Evolutionary conservation across 225 moss, liverwort and hornwort genomes (phyloP).

Genomic region (Takakia lepidozioides): DNA sequence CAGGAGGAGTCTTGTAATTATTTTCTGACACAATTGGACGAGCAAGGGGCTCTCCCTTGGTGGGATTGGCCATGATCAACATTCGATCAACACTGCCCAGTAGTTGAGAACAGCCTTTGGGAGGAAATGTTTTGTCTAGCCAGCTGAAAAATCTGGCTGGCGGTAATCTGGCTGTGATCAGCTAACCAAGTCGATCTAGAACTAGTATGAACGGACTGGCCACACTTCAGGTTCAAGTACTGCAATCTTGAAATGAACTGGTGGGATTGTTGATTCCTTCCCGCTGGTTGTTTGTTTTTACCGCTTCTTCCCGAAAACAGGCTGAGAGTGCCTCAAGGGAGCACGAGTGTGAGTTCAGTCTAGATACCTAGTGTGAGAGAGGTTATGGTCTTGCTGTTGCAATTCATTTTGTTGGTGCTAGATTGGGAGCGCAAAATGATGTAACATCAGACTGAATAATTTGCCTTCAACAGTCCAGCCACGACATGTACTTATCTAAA

Average conservation of each 20-base stretch:
- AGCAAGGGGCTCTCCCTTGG: constrained; percentile 28
- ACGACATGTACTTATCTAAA: too few species aligned
- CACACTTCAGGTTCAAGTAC: background rate
- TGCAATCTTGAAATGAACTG: too few species aligned
- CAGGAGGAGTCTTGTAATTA: constrained; percentile 28
- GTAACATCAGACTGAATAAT: too few species aligned
- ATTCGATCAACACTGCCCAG: too few species aligned
- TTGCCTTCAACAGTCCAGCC: too few species aligned
- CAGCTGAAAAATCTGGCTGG: background rate
- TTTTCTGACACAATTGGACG: constrained; percentile 34
- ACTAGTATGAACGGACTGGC: too few species aligned
- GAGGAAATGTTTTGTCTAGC: constrained; percentile 1
- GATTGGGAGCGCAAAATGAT: constrained; percentile 1
- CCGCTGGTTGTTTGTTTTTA: background rate
- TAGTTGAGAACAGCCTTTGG: background rate
- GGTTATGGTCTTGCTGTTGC: constrained; percentile 5
- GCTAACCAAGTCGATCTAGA: background rate
- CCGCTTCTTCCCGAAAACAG: background rate
- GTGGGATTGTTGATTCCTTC: background rate
- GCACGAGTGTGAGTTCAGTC: background rate
- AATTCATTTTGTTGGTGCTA: background rate
- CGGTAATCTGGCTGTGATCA: background rate
- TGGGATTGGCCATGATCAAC: constrained; percentile 36
- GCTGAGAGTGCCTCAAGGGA: background rate
- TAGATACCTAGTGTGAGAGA: background rate